These are phyloP conservation scores for Endocarpon pusillum DNA, from an alignment of 495 filamentous ascomycete species.

Conservation along the genomic window DNA sequence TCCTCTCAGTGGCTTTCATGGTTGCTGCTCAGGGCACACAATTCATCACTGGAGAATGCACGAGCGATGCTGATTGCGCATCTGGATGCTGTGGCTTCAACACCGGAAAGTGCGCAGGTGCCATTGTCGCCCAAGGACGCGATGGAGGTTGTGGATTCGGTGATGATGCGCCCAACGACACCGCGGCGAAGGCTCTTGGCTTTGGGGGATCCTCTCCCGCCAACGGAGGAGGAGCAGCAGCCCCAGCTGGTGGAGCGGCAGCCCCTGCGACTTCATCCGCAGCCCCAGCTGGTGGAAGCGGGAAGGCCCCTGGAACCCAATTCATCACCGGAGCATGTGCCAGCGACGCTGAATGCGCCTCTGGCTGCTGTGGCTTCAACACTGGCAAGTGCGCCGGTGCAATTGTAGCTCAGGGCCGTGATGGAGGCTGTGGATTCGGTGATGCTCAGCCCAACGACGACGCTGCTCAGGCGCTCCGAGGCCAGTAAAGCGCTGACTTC, in stretches of 20 bases:
- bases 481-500: too few relatives aligned
- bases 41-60: conserved; percentile 15
- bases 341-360: conserved; percentile 3
- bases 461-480: conserved; percentile 10
- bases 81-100: conserved; percentile 13
- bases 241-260: not conserved
- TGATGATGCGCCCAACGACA: conserved; percentile 15
- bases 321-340: conserved; percentile 3
- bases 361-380: conserved; percentile 4
- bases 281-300: not conserved
- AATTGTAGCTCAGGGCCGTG: conserved; percentile 18
- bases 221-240: not conserved
- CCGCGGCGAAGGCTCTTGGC: conserved; percentile 8
- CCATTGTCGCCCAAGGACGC: conserved; percentile 17
- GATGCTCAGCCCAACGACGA: conserved; percentile 15
- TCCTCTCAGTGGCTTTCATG: too few relatives aligned
- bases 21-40: too few relatives aligned
- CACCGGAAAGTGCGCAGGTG: conserved; percentile 13
- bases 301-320: conserved; percentile 1
- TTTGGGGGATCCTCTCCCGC: not conserved
- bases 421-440: conserved; percentile 21
- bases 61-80: conserved; percentile 12
- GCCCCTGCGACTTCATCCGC: not conserved
- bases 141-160: conserved; percentile 22
- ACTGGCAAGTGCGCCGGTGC: conserved; percentile 14